Base-by-base conservation (phyloP, 2,329 filamentous ascomycete genomes). In the Apiospora pterosperma region DNA sequence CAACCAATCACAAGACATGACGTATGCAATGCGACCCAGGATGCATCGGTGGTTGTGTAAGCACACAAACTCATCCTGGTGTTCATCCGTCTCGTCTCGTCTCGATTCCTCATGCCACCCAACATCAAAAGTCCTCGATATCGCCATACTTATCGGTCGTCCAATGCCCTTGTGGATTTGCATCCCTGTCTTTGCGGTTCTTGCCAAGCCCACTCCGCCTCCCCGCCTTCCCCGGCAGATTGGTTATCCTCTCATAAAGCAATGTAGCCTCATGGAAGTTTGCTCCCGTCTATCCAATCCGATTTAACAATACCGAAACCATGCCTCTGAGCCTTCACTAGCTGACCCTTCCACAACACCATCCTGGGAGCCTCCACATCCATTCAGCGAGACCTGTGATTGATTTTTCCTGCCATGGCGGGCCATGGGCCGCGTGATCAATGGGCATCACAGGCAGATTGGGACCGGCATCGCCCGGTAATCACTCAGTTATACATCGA, bases 361-460 rank as follows among this genome's bases (percentile, higher is more conserved):
- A 34, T 34, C 19, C 48, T 12, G 21, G 21, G 10, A 25, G 23
- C 42, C 42, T 48, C 21, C 21, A 48, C 23, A 25, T 5, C 23
- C 1, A n/a, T 14, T 11, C 42, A 23, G 10, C 23, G 28, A 34
- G 25, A 34, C 34, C 28, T 31, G 16, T 12, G 1, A 11, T 34
- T 34, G 48, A 34, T n/a, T 19, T 55, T 6, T n/a, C 48, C 48
- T 19, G 21, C 28, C 48, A 55, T 55, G 48, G 48, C 48, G 28
- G 28, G 28, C 28, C 28, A 28, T n/a, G 48, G 19, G 19, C 28
- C 48, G 19, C 48, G 59, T 61, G 36, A 31, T 19, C 36, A 31
- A 61, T 63, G 62, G 62, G 62, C 62, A 34, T 34, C 36, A 5
- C 52, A 36, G 25, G 52, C 31, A 10, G 62, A 63, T 36, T 63